Evolutionary conservation across 805 yeast species (phyloP).

Genomic region (Yamadazyma akitaensis): DNA sequence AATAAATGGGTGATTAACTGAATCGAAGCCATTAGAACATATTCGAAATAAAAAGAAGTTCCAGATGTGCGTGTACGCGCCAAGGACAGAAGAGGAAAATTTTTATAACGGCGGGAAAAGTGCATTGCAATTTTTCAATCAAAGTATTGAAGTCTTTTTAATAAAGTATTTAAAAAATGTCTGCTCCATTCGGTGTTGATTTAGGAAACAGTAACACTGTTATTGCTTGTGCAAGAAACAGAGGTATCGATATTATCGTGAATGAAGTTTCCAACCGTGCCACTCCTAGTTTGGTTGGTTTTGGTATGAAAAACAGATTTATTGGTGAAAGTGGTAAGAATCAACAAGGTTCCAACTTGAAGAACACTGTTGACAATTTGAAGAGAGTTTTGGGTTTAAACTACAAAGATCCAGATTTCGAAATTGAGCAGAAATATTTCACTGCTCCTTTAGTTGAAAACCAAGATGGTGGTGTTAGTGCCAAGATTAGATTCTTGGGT

Average conservation of each 20-base stretch:
- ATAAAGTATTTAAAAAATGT: constrained; percentile 47
- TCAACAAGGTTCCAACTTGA: constrained; percentile 93
- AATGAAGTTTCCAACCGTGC: constrained; percentile 98
- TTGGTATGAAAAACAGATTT: constrained; percentile 83
- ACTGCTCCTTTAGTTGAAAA: constrained; percentile 69
- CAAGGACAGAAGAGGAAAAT: constrained; percentile 7
- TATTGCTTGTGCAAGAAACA: constrained; percentile 92
- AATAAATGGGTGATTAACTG: too few species aligned
- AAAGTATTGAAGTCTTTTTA: neutral
- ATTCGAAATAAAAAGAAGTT: constrained; percentile 5
- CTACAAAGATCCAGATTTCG: constrained; percentile 71
- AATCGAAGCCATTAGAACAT: neutral
- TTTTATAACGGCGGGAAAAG: constrained; percentile 5
- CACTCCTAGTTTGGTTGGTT: constrained; percentile 89
- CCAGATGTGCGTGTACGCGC: constrained; percentile 5
- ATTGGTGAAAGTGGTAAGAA: constrained; percentile 96
- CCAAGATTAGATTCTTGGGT: constrained; percentile 82
- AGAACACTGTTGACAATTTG: constrained; percentile 92
- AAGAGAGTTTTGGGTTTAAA: constrained; percentile 88
- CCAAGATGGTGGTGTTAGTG: constrained; percentile 72
- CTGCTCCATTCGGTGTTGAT: constrained; percentile 96
- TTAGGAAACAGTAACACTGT: constrained; percentile 94
- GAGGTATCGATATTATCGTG: constrained; percentile 97
- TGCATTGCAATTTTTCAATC: constrained; percentile 4
- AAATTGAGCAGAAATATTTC: constrained; percentile 68